Base-by-base conservation (phyloP, 345 rosid species). In the Luvunga scandens region DNA sequence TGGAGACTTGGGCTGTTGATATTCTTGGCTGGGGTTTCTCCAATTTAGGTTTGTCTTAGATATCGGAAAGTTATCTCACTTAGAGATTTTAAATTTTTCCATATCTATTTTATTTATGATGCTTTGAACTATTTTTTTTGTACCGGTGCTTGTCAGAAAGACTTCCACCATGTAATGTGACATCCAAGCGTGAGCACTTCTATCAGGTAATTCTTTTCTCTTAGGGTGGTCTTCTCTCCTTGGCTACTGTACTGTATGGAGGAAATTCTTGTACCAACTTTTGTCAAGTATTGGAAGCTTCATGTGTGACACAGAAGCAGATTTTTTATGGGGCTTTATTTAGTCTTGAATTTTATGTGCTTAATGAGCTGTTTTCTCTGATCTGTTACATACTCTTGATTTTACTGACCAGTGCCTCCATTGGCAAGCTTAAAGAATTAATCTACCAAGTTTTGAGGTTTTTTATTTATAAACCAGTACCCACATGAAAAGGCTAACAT, bases 11-110 rank as follows among this genome's bases (percentile, higher is more conserved):
- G 97, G 97, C 95, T 69, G 72, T 93, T 60, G 98, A 96, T 81
- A 85, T 94, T 82, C 97, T 96, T 79, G 98, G 97, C 70, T 96
- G 97, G 98, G 99, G 99, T 39, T 96, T 92, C 90, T 91, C 93
- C 81, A 92, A 91, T 90, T 86, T 96, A 87, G 94, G 98, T 92
- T 38, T 38, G 85, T 66, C 48, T 18, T 79, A 57, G 16, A 60
- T 55, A 6, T 25, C 21, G 42, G n/a, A 57, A 56, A 25, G 61
- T 22, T 33, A 53, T 56, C 12, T 81, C 28, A 31, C 2, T 24
- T 60, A 16, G 14, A 10, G 27, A 9, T 75, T 71, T 39, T 7
- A 42, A 25, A 4, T 12, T 53, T 3, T 7, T 12, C 33, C 63
- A 24, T 14, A 4, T 48, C n/a, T 60, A 9, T 62, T 69, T 45